These are phyloP conservation scores for Globisporangium camurandrum DNA, from an alignment of 352 stramenopile genomes.

Conservation along the genomic window DNA sequence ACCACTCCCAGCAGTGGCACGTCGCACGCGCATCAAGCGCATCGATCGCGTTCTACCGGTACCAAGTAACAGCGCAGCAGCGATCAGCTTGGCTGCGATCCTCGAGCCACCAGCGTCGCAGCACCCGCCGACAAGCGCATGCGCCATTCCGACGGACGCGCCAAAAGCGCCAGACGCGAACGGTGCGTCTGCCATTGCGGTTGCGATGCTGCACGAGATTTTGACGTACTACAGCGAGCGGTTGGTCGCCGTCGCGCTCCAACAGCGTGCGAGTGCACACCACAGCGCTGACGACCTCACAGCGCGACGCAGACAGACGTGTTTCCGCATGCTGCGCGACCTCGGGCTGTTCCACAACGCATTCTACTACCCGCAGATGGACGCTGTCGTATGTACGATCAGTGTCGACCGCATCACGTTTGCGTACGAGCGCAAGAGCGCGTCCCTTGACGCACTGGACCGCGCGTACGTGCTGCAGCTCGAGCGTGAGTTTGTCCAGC, in stretches of 20 bases:
- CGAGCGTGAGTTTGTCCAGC: constrained; percentile 2
- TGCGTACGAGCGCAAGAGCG: constrained; percentile 7
- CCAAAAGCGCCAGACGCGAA: no score
- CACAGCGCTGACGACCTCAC: background rate
- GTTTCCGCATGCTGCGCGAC: constrained; percentile 40
- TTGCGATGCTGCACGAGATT: no score
- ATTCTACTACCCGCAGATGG: constrained; percentile 40
- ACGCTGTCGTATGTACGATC: constrained; percentile 18
- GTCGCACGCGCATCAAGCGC: no score
- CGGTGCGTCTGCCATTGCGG: background rate
- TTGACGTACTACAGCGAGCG: constrained; percentile 2
- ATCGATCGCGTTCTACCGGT: no score
- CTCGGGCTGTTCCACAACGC: constrained; percentile 47
- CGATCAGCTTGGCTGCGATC: constrained; percentile 10
- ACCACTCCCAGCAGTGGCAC: background rate
- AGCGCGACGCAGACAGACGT: constrained; percentile 9
- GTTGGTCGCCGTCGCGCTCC: background rate
- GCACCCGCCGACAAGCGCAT: background rate
- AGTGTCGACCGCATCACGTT: constrained; percentile 6
- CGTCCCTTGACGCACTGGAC: background rate
- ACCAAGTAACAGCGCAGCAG: no score
- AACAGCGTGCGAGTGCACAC: background rate
- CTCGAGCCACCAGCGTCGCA: background rate
- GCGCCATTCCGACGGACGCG: background rate
- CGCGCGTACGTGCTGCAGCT: constrained; percentile 2